Evolutionary conservation across 805 yeast genomes (phyloP).

Genomic region (Spathaspora girioi): DNA sequence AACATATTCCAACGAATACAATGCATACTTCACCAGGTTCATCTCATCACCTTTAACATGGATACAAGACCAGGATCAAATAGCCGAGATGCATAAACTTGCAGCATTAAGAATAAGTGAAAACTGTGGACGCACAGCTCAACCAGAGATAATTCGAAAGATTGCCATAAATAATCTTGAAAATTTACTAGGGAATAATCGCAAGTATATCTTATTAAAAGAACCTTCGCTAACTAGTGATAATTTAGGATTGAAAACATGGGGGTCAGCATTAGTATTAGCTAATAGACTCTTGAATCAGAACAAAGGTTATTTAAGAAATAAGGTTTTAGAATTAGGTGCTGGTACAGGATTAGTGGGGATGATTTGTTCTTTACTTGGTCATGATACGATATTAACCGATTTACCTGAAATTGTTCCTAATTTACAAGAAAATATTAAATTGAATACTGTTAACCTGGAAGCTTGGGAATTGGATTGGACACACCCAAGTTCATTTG

Average conservation of each 20-base stretch:
- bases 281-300: slow-evolving; percentile 47
- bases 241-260: slow-evolving; percentile 85
- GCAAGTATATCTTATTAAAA: slow-evolving; percentile 35
- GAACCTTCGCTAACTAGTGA: slow-evolving; percentile 90
- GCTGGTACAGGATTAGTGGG: slow-evolving; percentile 95
- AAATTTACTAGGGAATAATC: slow-evolving; percentile 13
- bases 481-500: slow-evolving; percentile 53
- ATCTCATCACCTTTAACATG: slow-evolving; percentile 48
- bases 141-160: slow-evolving; percentile 63
- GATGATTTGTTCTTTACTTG: slow-evolving; percentile 57
- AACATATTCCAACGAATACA: slow-evolving; percentile 32
- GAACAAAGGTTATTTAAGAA: slow-evolving; percentile 14
- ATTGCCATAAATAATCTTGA: slow-evolving; percentile 45
- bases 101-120: slow-evolving; percentile 72
- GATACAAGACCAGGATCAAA: slow-evolving; percentile 33
- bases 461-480: slow-evolving; percentile 68
- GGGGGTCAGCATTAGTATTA: slow-evolving; percentile 87
- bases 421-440: slow-evolving; percentile 59
- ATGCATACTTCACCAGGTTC: slow-evolving; percentile 47
- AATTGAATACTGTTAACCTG: slow-evolving; percentile 39
- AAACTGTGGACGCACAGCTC: slow-evolving; percentile 80
- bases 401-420: slow-evolving; percentile 77
- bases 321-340: slow-evolving; percentile 70
- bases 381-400: slow-evolving; percentile 52
- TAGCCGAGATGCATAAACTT: slow-evolving; percentile 43